Conservation (phyloP, 1,284 basidiomycete genomes). For the Leccinum pseudoinsigne region DNA sequence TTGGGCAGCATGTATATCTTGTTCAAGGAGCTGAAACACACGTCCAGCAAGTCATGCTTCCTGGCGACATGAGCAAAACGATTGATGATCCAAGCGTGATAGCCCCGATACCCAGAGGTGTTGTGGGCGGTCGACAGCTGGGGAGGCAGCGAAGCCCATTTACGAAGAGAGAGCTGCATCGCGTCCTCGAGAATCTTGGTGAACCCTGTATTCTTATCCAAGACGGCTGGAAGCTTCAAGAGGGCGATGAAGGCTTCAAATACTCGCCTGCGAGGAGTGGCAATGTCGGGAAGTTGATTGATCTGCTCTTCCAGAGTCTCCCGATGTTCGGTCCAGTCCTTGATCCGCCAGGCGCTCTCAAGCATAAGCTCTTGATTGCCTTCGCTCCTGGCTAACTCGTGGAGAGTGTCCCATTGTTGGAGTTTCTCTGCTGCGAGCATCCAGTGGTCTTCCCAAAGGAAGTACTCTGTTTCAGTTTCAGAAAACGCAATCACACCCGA, state of each 20-base stretch:
- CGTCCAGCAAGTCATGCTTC: conserved; percentile 95
- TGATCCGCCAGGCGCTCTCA: conserved; percentile 94
- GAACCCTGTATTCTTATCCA: conserved; percentile 81
- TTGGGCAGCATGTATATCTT: conserved; percentile 99
- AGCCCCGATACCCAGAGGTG: conserved; percentile 97
- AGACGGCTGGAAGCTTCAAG: conserved; percentile 61
- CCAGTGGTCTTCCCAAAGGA: conserved; percentile 99
- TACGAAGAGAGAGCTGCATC: conserved; percentile 94
- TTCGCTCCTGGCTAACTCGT: conserved; percentile 91
- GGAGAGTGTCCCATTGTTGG: conserved; percentile 96
- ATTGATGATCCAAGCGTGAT: conserved; percentile 99
- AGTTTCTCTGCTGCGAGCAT: conserved; percentile 94
- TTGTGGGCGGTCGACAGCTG: conserved; percentile 91
- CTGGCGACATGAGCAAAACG: conserved; percentile 99
- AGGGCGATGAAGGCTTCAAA: conserved; percentile 96
- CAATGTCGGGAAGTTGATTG: conserved; percentile 77
- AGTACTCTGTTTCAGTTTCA: conserved; percentile 87
- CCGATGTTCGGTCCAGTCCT: conserved; percentile 87
- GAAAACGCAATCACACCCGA: conserved; percentile 87
- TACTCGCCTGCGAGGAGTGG: conserved; percentile 91
- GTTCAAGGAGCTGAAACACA: conserved; percentile 93
- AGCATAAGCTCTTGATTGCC: conserved; percentile 91
- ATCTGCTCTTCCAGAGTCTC: conserved; percentile 88
- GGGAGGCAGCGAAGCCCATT: conserved; percentile 91
- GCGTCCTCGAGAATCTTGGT: conserved; percentile 91